Base-by-base conservation (phyloP, 257 asterid species). In the Fraxinus anomala region DNA sequence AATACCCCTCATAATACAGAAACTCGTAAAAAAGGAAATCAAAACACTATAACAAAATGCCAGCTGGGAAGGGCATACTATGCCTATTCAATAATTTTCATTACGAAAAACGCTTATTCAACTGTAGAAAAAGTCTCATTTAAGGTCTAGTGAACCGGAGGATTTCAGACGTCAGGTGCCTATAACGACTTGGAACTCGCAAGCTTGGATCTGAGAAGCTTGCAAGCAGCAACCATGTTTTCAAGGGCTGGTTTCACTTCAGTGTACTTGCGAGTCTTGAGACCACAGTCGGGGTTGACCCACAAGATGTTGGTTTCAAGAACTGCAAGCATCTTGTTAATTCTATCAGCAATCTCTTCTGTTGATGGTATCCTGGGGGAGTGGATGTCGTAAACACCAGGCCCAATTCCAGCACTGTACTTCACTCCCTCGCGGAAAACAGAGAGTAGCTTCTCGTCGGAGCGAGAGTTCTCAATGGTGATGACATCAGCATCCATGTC, bases 221-320 rank as follows among this genome's bases (percentile, higher is more conserved):
- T 89, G 75, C 91, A 92, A n/a, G 92, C 94, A 1, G 89, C 56
- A 30, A 89, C 92, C 92, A 89, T 85, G 83, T 86, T 81, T 59
- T 51, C 79, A 31, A 88, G 84, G 56, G 94, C 92, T 10, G 94
- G 94, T 74, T 86, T 89, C 47, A 89, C 94, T 77, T 88, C 94
- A 0, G 76, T 31, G 75, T 89, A 89, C 83, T 88, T 88, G 69
- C 92, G 87, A 72, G 94, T 89, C 87, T 89, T 89, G 68, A 89
- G 89, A 37, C 94, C 92, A 76, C 89, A 88, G 79, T 89, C 94
- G 2, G 91, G 92, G 85, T 89, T 89, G 1, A 89, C 91, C 94
- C 91, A 89, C 89, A 88, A 83, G 79, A 89, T 80, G 85, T 88
- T 88, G 78, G 91, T 83, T 51, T 89, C 92, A 1, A 88, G 92